phyloP scores from a whole-genome alignment of 225 moss, liverwort and hornwort species.

The Sphagnum contortum region DNA sequence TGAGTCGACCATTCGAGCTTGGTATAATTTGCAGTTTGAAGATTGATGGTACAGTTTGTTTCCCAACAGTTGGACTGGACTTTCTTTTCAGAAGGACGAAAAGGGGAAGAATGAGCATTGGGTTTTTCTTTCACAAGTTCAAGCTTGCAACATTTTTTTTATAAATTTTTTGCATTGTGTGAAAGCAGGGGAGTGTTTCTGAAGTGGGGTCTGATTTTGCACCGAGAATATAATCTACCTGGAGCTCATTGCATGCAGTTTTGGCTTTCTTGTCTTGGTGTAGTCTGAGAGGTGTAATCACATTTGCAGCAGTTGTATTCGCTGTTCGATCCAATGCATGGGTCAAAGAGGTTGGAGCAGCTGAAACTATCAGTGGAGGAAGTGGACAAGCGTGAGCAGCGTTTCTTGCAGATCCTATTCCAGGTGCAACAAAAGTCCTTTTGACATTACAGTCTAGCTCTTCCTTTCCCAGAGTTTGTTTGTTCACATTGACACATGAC shows the following conservation, averaged over 20 bases:
- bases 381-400: constrained; percentile 47
- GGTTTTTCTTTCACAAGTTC: neutral
- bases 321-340: constrained; percentile 48
- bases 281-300: neutral
- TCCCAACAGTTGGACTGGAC: neutral
- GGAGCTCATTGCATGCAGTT: neutral
- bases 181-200: too few species aligned
- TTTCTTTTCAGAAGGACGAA: neutral
- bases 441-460: neutral
- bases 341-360: constrained; percentile 39
- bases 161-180: too few species aligned
- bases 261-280: constrained; percentile 1
- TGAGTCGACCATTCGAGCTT: constrained; percentile 63
- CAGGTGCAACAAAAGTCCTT: constrained; percentile 19
- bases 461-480: constrained; percentile 1
- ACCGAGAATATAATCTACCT: neutral
- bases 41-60: constrained; percentile 38
- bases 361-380: constrained; percentile 24
- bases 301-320: constrained; percentile 48
- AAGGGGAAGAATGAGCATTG: too few species aligned
- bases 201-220: neutral
- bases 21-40: constrained; percentile 51
- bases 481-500: neutral
- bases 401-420: constrained; percentile 41
- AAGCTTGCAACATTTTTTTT: neutral